Percentiles rank a stretch among this genome's conserved stretches.
Evolutionary conservation across 2,329 filamentous ascomycete species (phyloP).

Genomic region (Fusarium sp.): DNA sequence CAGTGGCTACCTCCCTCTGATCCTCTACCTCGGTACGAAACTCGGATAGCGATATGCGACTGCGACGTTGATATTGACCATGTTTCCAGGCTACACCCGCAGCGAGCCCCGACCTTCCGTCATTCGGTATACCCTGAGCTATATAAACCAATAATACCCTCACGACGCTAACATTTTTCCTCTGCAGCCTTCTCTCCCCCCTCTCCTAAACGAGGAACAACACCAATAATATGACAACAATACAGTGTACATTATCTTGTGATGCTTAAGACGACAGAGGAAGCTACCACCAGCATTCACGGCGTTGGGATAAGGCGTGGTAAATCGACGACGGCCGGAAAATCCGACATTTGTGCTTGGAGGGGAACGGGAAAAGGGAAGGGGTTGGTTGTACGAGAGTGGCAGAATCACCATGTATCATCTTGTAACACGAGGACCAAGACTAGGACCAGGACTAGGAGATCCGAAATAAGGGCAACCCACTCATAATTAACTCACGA

Average conservation of each 20-base stretch:
- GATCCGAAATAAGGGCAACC: conserved; percentile 26
- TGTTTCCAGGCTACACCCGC: conserved; percentile 80
- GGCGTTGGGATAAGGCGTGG: conserved; percentile 40
- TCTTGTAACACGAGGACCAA: conserved; percentile 19
- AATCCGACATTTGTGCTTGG: conserved; percentile 27
- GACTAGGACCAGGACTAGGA: conserved; percentile 29
- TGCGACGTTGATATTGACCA: conserved; percentile 41
- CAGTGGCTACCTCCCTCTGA: conserved; percentile 94
- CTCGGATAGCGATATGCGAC: conserved; percentile 34
- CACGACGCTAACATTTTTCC: conserved; percentile 31
- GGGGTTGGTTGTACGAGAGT: conserved; percentile 37
- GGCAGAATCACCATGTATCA: conserved; percentile 39
- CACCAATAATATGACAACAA: conserved; percentile 15
- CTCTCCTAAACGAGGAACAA: conserved; percentile 60
- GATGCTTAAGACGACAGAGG: conserved; percentile 8
- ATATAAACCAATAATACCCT: background rate
- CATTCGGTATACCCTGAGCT: conserved; percentile 58
- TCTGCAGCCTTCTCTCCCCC: conserved; percentile 68
- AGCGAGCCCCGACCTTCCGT: conserved; percentile 87
- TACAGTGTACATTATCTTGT: conserved; percentile 42
- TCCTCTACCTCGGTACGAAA: conserved; percentile 88
- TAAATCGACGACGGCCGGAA: conserved; percentile 26
- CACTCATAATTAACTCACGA: conserved; percentile 38
- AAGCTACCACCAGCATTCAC: conserved; percentile 38
- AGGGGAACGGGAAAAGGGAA: background rate